Conservation (phyloP, 345 rosid species). For the Hypericum perforatum region DNA sequence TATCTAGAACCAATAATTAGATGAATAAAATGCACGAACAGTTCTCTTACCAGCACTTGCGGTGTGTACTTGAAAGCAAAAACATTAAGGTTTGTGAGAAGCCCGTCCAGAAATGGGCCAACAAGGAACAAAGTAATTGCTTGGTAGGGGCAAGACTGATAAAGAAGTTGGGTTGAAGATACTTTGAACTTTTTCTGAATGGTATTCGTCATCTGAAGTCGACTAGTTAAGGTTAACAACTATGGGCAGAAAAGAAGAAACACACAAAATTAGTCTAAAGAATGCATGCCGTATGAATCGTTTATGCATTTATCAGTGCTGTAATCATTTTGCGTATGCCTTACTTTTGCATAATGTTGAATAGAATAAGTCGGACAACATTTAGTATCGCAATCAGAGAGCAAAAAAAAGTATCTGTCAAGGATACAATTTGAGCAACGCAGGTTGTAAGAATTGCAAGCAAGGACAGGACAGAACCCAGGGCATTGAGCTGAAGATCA, state of each 20-base stretch:
- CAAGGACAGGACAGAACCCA: conserved; percentile 86
- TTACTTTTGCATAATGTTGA: too few species aligned
- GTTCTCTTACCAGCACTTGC: conserved; percentile 77
- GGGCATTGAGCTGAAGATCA: conserved; percentile 92
- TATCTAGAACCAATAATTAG: conserved; percentile 9
- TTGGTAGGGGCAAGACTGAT: conserved; percentile 99
- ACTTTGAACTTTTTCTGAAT: conserved; percentile 99
- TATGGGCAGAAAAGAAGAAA: conserved; percentile 9
- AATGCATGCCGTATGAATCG: too few species aligned
- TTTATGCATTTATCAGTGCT: too few species aligned
- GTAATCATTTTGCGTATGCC: too few species aligned
- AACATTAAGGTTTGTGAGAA: conserved; percentile 81
- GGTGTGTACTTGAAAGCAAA: conserved; percentile 97
- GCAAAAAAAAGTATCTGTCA: conserved; percentile 11
- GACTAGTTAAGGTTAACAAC: conserved; percentile 39
- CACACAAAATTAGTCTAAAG: background rate
- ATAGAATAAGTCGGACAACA: background rate
- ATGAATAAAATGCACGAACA: background rate
- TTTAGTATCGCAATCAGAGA: conserved; percentile 11
- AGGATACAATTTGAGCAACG: conserved; percentile 98
- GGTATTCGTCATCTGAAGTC: conserved; percentile 89
- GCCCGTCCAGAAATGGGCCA: conserved; percentile 97
- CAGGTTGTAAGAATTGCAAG: conserved; percentile 95
- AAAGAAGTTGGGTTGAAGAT: conserved; percentile 95
- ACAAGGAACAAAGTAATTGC: conserved; percentile 78